Base-by-base conservation (phyloP, 257 asterid genomes). In the Ajuga chamaepitys region DNA sequence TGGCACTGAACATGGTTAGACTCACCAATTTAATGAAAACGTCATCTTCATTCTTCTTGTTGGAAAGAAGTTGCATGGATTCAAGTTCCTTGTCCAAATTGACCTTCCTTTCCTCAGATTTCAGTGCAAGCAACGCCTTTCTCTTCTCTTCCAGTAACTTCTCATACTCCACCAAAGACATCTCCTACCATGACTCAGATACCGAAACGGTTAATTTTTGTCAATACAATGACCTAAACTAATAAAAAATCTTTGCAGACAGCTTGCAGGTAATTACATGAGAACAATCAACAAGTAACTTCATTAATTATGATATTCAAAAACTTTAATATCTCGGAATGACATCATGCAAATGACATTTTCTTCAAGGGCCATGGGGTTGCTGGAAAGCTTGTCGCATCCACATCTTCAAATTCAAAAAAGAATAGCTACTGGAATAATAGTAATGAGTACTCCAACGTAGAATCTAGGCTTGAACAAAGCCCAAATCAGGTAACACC, bases 131-230 rank as follows among this genome's bases (percentile, higher is more conserved):
- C 68, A 85, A 75, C 4, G 82, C 77, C 67, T 87, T 81, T 51
- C 93, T 81, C 78, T 83, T 87, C 85, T 85, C 93, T 63, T 81
- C 93, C 14, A 76, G 78, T 26, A 87, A 74, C 45, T 81, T 87
- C 63, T 83, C 82, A 52, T 87, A 87, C 69, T 87, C 95, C 75
- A 85, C 95, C 66, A 87, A 41, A 24, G 95, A 85, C 93, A 85
- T 85, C 81, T 85, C 90, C 93, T 87, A 42, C 16, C 26, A 68
- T 9, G 22, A 58, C 7, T 25, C 5, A 52, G 5, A 35, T 20
- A 25, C 4, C 24, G 8, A 18, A 9, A 3, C 4, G 17, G 14
- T n/a, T n/a, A n/a, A n/a, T n/a, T n/a, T n/a, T n/a, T n/a, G n/a
- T 44, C 10, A 63, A 45, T 38, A 1, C n/a, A n/a, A n/a, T n/a